Base-by-base conservation (phyloP, 495 filamentous ascomycete genomes). In the Neurospora sp. region DNA sequence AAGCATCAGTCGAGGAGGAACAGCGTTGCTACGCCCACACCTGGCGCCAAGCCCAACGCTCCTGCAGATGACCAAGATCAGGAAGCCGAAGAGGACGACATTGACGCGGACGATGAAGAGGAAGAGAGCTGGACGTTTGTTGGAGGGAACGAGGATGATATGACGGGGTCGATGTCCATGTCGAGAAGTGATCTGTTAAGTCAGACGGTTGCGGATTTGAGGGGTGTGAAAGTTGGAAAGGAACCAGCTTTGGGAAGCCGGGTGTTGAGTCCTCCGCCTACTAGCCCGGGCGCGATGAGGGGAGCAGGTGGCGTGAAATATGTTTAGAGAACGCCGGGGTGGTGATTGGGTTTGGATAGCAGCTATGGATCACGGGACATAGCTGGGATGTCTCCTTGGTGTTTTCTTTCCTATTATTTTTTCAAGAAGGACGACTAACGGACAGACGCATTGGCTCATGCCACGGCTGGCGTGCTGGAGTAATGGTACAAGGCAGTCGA, bases 1-100 rank as follows among this genome's bases (percentile, higher is more conserved):
- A 86, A 84, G 80, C 83, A 84, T 70, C 77, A 75, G 83, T 87
- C 69, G 86, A 89, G 39, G 87, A 91, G 76, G 87, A 88, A 70
- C 7, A 72, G 46, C 44, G 74, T 41, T 20, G 69, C 70, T 23
- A 60, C 73, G 3, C 5, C 42, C 35, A 42, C 71, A 2, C 23
- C 70, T 0, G 72, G 38, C 16, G 40, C 31, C 37, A 35, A 66
- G n/a, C 73, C 70, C 37, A 31, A 69, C 12, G 39, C 49, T 2
- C 41, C 71, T 4, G 41, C 4, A 8, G 73, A 70, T 16, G 71
- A 60, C 14, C 6, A 4, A 1, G 78, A 75, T 44, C 76, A 78
- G 37, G 69, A 80, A 20, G 80, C 77, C 35, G 80, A 79, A 71
- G 77, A 72, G 35, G 76, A 70, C 18, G 75, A 76, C 23, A 20